phyloP scores from a whole-genome alignment of 331 rosid species.

The Phaseolus coccineus region DNA sequence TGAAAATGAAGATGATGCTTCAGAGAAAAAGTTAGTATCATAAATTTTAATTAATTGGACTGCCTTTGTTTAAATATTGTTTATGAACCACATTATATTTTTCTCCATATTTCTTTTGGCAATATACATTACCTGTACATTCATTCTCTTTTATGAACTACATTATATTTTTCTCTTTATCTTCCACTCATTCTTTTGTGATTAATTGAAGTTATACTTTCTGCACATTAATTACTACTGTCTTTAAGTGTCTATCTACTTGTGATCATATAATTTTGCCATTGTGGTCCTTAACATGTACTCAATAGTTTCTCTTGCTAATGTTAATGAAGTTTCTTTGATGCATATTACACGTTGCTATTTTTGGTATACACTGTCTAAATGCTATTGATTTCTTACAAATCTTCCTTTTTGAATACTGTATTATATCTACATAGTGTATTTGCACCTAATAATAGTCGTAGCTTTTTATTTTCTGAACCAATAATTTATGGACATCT shows the following conservation, averaged over 20 bases:
- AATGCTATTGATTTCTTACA: slow-evolving; percentile 11
- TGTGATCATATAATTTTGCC: not conserved
- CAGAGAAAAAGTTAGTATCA: slow-evolving; percentile 65
- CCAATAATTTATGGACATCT: not conserved
- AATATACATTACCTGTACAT: not conserved
- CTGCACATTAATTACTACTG: slow-evolving; percentile 8
- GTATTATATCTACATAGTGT: not conserved
- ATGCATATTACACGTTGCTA: not conserved
- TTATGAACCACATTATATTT: not conserved
- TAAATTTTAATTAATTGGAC: not conserved
- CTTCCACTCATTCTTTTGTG: not conserved
- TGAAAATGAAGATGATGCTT: slow-evolving; percentile 56
- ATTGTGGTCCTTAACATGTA: slow-evolving; percentile 1
- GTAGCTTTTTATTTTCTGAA: not conserved
- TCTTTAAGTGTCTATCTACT: not conserved
- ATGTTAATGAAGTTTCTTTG: slow-evolving; percentile 14
- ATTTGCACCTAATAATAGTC: not conserved
- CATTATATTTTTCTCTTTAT: not conserved
- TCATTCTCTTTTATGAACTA: not conserved
- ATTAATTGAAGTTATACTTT: slow-evolving; percentile 9
- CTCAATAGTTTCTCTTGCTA: not conserved
- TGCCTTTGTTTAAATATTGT: not conserved
- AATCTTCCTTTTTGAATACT: not conserved
- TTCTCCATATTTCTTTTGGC: not conserved
- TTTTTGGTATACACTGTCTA: not conserved